Evolutionary conservation across 2,329 filamentous ascomycete species (phyloP).

Genomic region (Aspergillus luchuensis): DNA sequence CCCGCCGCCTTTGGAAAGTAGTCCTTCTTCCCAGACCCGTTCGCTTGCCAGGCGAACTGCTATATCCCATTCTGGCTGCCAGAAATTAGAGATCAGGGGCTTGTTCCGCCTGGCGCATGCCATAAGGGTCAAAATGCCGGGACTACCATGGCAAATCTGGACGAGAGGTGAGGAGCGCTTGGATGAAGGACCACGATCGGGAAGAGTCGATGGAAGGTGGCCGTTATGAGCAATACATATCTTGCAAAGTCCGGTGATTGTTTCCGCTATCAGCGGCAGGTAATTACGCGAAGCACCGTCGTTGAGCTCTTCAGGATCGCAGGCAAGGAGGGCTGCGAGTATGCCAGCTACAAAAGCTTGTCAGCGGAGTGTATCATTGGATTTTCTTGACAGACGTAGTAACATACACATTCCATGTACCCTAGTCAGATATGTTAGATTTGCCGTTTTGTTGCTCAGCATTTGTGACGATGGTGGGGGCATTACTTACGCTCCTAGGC

Average conservation of each 20-base stretch:
- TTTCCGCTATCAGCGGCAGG: constrained; percentile 37
- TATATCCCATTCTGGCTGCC: constrained; percentile 44
- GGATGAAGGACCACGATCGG: constrained; percentile 24
- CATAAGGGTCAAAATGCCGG: constrained; percentile 41
- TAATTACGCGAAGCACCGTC: constrained; percentile 25
- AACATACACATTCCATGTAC: constrained; percentile 32
- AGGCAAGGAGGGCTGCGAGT: constrained; percentile 40
- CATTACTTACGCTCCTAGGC: constrained; percentile 41
- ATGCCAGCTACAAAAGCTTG: constrained; percentile 35
- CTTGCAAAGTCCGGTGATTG: constrained; percentile 40
- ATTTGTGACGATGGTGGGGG: background rate
- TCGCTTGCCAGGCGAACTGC: constrained; percentile 36
- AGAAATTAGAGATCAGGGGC: constrained; percentile 30
- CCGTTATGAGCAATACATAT: constrained; percentile 38
- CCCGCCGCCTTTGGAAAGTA: constrained; percentile 45
- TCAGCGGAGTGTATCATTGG: background rate
- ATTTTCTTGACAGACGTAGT: background rate
- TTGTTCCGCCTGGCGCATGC: constrained; percentile 34
- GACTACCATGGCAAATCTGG: constrained; percentile 47
- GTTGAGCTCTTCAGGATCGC: constrained; percentile 34
- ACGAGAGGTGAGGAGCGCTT: constrained; percentile 34
- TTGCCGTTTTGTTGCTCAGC: background rate
- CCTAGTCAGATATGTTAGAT: constrained; percentile 17
- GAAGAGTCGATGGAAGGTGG: constrained; percentile 43
- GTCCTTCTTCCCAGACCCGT: constrained; percentile 45